Conservation (phyloP, 2,329 filamentous ascomycete genomes). For the Colletotrichum sp. region DNA sequence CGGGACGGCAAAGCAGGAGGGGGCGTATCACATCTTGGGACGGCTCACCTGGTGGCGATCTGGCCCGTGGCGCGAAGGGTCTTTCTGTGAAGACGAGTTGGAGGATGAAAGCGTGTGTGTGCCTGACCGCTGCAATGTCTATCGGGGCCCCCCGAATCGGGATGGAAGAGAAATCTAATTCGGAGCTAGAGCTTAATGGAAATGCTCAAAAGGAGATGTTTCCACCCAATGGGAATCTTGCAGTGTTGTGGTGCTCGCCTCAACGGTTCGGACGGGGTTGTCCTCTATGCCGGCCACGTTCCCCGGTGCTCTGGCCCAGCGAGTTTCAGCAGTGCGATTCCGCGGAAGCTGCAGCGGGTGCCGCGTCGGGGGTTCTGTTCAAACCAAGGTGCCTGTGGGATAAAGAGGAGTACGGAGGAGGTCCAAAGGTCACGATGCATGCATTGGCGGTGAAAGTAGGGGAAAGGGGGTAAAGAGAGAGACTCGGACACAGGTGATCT, state of each 20-base stretch:
- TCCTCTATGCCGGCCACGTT: background rate
- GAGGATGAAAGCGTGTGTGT: background rate
- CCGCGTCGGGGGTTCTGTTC: background rate
- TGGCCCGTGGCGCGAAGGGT: conserved; percentile 1
- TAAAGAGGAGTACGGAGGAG: background rate
- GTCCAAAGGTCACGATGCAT: background rate
- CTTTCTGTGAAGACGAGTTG: background rate
- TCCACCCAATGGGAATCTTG: background rate
- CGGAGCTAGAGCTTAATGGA: background rate
- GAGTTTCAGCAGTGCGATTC: conserved; percentile 2
- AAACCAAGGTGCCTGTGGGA: background rate
- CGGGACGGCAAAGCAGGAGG: background rate
- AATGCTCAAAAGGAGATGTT: background rate
- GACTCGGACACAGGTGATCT: background rate
- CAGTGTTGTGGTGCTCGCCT: background rate
- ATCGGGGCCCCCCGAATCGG: background rate
- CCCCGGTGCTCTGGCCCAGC: conserved; percentile 3
- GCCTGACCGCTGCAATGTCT: background rate
- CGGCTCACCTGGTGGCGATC: background rate
- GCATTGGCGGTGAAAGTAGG: background rate
- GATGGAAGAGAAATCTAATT: background rate
- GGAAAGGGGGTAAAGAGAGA: background rate
- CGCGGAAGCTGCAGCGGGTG: background rate
- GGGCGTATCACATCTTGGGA: background rate
- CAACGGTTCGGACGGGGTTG: background rate